Percentiles rank a stretch among this genome's conserved stretches.
These are phyloP conservation scores for Clausena lansium DNA, from an alignment of 345 rosid species.

Conservation along the genomic window DNA sequence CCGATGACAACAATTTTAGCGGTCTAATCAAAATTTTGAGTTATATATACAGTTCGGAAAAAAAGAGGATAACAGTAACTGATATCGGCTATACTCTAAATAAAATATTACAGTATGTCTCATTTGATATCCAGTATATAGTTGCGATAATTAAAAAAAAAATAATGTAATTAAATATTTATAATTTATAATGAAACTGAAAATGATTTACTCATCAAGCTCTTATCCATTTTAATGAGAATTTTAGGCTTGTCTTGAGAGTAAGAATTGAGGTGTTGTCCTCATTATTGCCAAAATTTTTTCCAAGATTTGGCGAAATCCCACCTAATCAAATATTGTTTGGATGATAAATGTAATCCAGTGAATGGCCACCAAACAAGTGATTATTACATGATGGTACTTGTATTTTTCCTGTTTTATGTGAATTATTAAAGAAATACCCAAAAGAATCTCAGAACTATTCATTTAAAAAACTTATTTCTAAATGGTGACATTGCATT, in stretches of 20 bases:
- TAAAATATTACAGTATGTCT: no score
- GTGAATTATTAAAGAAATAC: constrained; percentile 15
- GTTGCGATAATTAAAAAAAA: no score
- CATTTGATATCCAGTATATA: no score
- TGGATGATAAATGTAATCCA: constrained; percentile 1
- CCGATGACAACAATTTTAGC: no score
- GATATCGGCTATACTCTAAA: no score
- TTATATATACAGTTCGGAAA: no score
- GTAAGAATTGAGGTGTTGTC: constrained; percentile 39
- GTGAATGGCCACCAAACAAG: constrained; percentile 20
- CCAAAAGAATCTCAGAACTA: constrained; percentile 10
- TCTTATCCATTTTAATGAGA: neutral
- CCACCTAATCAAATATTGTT: constrained; percentile 20
- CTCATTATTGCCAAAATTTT: constrained; percentile 2
- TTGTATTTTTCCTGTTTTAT: constrained; percentile 28
- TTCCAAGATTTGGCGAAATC: constrained; percentile 17
- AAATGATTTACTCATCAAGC: neutral
- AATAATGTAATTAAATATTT: no score
- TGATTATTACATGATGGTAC: constrained; percentile 13
- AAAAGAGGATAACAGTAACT: no score
- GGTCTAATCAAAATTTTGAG: no score
- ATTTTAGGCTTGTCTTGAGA: constrained; percentile 25
- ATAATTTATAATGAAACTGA: no score
- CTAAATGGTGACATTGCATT: neutral
- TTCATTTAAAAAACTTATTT: neutral